Evolutionary conservation across 257 asterid genomes (phyloP).

Genomic region (Nicotiana otophora): DNA sequence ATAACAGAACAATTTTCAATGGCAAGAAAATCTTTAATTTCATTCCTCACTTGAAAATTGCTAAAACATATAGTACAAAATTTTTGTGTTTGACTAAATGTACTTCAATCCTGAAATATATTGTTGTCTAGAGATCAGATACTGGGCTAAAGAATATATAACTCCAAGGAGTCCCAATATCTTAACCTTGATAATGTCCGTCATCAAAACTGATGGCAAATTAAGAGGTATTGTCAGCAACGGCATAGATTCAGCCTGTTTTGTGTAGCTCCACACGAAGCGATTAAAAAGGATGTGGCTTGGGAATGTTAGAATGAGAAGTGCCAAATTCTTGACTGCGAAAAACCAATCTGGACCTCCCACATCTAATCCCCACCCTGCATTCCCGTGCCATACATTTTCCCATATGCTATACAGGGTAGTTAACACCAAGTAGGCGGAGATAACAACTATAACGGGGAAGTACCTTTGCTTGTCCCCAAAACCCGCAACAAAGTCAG

Average conservation of each 20-base stretch:
- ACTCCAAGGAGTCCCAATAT: conserved; percentile 89
- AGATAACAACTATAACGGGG: conserved; percentile 73
- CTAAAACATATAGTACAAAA: conserved; percentile 34
- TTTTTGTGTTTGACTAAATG: conserved; percentile 46
- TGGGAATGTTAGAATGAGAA: conserved; percentile 78
- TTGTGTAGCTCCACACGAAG: conserved; percentile 89
- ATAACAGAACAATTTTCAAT: background rate
- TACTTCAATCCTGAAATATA: conserved; percentile 83
- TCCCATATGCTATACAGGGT: conserved; percentile 83
- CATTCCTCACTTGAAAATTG: conserved; percentile 13
- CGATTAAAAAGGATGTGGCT: conserved; percentile 87
- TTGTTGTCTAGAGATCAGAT: conserved; percentile 78
- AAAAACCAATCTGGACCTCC: conserved; percentile 93
- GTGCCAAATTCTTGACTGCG: conserved; percentile 83
- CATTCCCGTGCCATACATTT: conserved; percentile 72
- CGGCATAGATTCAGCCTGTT: conserved; percentile 54
- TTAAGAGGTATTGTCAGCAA: conserved; percentile 78
- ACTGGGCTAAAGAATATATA: conserved; percentile 82
- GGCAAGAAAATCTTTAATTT: conserved; percentile 4
- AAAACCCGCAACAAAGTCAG: conserved; percentile 88
- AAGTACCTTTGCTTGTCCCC: conserved; percentile 98
- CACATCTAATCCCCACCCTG: conserved; percentile 82
- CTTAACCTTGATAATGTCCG: conserved; percentile 74
- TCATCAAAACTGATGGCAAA: conserved; percentile 66
- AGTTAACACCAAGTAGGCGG: conserved; percentile 61